A percentile compares a stretch with the other conserved stretches of the same genome.
Conservation (phyloP, 2,329 filamentous ascomycete species). For the Metarhizium anisopliae region DNA sequence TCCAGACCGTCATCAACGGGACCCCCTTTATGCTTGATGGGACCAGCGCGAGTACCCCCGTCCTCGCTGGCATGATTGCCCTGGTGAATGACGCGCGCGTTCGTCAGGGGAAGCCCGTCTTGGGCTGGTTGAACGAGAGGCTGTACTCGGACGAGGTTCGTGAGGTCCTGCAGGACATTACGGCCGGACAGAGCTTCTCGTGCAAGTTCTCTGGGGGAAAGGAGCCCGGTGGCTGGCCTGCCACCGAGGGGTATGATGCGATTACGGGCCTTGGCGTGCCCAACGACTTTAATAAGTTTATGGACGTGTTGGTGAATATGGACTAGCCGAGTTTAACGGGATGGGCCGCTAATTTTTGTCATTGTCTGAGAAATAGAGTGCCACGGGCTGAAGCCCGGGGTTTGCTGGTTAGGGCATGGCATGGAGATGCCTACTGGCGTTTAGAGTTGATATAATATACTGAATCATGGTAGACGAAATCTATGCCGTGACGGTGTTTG, state of each 20-base stretch:
- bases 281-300: constrained; percentile 29
- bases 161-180: constrained; percentile 31
- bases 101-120: constrained; percentile 33
- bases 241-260: constrained; percentile 35
- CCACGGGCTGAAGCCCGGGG: too few species aligned
- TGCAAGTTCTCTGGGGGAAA: constrained; percentile 28
- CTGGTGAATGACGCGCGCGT: constrained; percentile 46
- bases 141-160: constrained; percentile 33
- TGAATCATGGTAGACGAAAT: too few species aligned
- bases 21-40: constrained; percentile 23
- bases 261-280: constrained; percentile 42
- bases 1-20: constrained; percentile 28
- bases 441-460: too few species aligned
- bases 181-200: constrained; percentile 27
- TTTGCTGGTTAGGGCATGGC: too few species aligned
- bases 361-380: too few species aligned
- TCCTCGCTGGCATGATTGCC: constrained; percentile 44
- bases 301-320: constrained; percentile 22
- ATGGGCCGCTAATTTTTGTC: not conserved
- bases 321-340: not conserved
- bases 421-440: too few species aligned
- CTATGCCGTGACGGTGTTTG: too few species aligned
- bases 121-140: constrained; percentile 45
- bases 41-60: constrained; percentile 44
- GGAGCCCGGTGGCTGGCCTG: constrained; percentile 33